These are phyloP conservation scores for Mentha longifolia DNA, from an alignment of 257 asterid genomes.

Conservation along the genomic window DNA sequence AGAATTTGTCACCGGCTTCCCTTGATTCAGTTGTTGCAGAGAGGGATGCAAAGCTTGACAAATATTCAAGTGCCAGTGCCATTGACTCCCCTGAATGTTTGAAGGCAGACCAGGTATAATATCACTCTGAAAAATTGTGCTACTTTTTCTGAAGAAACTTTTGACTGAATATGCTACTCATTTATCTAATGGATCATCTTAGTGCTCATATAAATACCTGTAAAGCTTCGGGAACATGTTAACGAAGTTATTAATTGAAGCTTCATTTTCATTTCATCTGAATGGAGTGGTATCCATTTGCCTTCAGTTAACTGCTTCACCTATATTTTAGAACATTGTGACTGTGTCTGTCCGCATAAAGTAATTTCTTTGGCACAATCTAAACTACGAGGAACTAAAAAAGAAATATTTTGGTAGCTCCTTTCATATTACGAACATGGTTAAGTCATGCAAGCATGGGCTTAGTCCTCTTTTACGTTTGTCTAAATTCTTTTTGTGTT, in stretches of 20 bases:
- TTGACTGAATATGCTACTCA: slow-evolving; percentile 16
- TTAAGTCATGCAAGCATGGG: slow-evolving; percentile 17
- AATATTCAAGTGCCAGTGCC: slow-evolving; percentile 53
- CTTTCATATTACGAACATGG: neutral
- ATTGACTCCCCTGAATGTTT: slow-evolving; percentile 58
- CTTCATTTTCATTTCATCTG: slow-evolving; percentile 12
- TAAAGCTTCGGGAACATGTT: slow-evolving; percentile 1
- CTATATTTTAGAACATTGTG: slow-evolving; percentile 9
- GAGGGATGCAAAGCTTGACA: slow-evolving; percentile 57
- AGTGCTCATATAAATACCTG: slow-evolving; percentile 15
- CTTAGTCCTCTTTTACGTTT: slow-evolving; percentile 8
- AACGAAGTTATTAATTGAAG: neutral
- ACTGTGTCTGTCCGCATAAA: neutral
- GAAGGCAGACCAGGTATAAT: slow-evolving; percentile 55
- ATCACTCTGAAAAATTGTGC: slow-evolving; percentile 1
- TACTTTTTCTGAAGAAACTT: slow-evolving; percentile 18
- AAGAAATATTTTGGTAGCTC: neutral
- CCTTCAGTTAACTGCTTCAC: slow-evolving; percentile 18
- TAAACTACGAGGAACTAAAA: neutral
- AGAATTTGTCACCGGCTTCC: slow-evolving; percentile 64
- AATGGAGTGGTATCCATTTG: neutral
- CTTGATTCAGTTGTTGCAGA: slow-evolving; percentile 73
- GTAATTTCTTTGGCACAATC: neutral
- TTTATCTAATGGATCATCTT: slow-evolving; percentile 7
- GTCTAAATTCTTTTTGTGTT: slow-evolving; percentile 32